Percentiles rank a stretch among this genome's conserved stretches.
These are phyloP conservation scores for Marchantia paleacea DNA, from an alignment of 225 moss, liverwort and hornwort genomes.

Conservation along the genomic window DNA sequence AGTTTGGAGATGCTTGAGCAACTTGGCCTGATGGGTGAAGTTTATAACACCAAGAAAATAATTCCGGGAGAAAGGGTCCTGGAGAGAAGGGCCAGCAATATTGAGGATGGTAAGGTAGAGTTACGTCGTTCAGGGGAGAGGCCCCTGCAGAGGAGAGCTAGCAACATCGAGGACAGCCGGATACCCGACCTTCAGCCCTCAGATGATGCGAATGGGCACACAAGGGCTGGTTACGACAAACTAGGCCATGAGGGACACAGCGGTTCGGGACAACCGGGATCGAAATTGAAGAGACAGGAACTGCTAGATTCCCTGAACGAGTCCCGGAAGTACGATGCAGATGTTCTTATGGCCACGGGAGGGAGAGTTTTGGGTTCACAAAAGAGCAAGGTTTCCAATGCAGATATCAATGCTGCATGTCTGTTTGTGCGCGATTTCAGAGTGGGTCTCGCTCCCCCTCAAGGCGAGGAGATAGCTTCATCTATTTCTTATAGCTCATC, in stretches of 20 bases:
- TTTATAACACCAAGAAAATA: slow-evolving; percentile 22
- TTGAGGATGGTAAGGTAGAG: slow-evolving; percentile 27
- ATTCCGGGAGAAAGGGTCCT: slow-evolving; percentile 22
- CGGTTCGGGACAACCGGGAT: not conserved
- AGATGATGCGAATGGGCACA: slow-evolving; percentile 23
- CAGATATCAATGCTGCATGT: slow-evolving; percentile 46
- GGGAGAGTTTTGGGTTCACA: slow-evolving; percentile 10
- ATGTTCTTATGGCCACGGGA: slow-evolving; percentile 22
- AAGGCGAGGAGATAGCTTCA: slow-evolving; percentile 14
- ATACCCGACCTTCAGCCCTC: slow-evolving; percentile 18
- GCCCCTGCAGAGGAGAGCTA: slow-evolving; percentile 6
- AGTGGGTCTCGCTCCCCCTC: slow-evolving; percentile 32
- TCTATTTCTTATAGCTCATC: slow-evolving; percentile 10
- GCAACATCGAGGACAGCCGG: slow-evolving; percentile 29
- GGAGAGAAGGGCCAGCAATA: slow-evolving; percentile 23
- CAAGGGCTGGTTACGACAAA: slow-evolving; percentile 11
- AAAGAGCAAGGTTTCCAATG: slow-evolving; percentile 22
- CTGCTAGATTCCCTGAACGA: slow-evolving; percentile 20
- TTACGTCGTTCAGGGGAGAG: slow-evolving; percentile 23
- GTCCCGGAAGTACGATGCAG: slow-evolving; percentile 30
- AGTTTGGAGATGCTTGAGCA: slow-evolving; percentile 45
- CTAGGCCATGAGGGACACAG: slow-evolving; percentile 24
- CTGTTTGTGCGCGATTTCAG: slow-evolving; percentile 45
- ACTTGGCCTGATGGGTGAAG: slow-evolving; percentile 34
- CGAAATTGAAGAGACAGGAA: slow-evolving; percentile 27